A percentile compares a stretch with the other conserved stretches of the same genome.
Conservation (phyloP, 2,329 filamentous ascomycete genomes). For the Blumeria graminis region DNA sequence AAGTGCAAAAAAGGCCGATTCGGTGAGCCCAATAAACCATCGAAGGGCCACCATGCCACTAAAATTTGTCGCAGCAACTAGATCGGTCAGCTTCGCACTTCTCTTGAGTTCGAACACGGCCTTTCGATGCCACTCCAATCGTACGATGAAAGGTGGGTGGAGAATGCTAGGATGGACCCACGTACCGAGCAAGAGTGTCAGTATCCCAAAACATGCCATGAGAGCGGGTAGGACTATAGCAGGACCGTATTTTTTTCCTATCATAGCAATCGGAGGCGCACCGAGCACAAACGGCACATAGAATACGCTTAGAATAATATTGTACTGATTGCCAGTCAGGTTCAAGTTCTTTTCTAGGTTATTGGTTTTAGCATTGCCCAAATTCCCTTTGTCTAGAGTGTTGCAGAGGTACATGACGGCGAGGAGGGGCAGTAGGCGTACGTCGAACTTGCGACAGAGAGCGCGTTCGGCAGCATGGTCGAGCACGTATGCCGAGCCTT, state of each 20-base stretch:
- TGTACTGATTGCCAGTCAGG: conserved; percentile 38
- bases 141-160: no score
- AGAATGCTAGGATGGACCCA: no score
- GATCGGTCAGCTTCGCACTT: no score
- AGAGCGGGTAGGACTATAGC: conserved; percentile 23
- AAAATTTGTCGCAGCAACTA: background rate
- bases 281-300: conserved; percentile 54
- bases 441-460: conserved; percentile 29
- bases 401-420: conserved; percentile 28
- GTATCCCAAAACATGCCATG: conserved; percentile 43
- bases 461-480: conserved; percentile 23
- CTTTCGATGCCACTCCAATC: no score
- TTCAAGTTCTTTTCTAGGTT: conserved; percentile 36
- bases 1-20: conserved; percentile 54
- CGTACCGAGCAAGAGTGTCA: conserved; percentile 17
- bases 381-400: conserved; percentile 25
- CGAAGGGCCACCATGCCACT: no score
- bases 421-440: conserved; percentile 27
- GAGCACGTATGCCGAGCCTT: conserved; percentile 9
- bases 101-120: no score
- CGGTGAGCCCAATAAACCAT: conserved; percentile 37
- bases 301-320: conserved; percentile 56
- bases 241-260: conserved; percentile 43
- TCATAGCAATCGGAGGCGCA: conserved; percentile 49
- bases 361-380: conserved; percentile 46